Evolutionary conservation across 2,329 filamentous ascomycete species (phyloP).

Genomic region (Calonectria multiphialidica): DNA sequence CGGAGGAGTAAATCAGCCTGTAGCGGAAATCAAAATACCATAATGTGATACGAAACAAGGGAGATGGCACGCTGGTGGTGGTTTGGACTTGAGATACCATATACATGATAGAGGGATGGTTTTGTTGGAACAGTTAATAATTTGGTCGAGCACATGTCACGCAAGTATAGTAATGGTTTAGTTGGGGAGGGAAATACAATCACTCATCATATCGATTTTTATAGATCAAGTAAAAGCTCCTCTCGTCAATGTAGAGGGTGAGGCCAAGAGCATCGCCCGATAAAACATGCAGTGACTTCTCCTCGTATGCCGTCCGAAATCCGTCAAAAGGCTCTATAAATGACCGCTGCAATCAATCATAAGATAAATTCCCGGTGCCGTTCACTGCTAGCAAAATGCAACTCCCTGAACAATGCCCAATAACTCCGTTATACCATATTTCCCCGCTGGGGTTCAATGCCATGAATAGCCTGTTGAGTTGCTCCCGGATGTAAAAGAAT

Average conservation of each 20-base stretch:
- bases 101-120: neutral
- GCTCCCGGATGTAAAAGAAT: conserved; percentile 31
- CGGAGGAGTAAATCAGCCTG: conserved; percentile 25
- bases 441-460: conserved; percentile 24
- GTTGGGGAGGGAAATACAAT: neutral
- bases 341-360: neutral
- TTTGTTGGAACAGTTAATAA: neutral
- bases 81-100: neutral
- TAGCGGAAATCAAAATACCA: neutral
- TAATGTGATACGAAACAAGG: neutral
- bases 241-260: neutral
- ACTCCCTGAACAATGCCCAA: neutral
- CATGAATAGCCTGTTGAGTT: conserved; percentile 42
- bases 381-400: neutral
- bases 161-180: neutral
- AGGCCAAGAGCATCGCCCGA: neutral
- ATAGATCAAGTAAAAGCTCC: neutral
- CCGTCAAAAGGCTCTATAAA: neutral
- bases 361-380: neutral
- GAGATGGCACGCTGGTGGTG: neutral
- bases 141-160: neutral
- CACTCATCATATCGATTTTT: neutral
- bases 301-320: neutral
- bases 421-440: neutral
- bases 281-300: no score